Conservation (phyloP, 73 alveolate genomes). For the Paramecium pentaurelia region DNA sequence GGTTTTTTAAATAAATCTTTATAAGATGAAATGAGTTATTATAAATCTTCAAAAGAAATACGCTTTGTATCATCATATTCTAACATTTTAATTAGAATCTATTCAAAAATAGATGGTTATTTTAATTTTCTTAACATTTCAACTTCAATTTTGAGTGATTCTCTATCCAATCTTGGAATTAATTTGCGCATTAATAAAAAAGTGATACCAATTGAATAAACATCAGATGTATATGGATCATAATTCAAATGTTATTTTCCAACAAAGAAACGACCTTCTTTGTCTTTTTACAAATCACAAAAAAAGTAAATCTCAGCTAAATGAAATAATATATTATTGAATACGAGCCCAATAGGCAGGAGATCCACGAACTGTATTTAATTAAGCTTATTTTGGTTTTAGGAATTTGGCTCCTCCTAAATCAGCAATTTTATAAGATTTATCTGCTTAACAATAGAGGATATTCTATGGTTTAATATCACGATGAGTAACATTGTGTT, state of each 20-base stretch:
- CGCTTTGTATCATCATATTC: neutral
- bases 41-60: neutral
- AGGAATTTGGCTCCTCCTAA: constrained; percentile 10
- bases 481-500: neutral
- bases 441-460: neutral
- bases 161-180: neutral
- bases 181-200: neutral
- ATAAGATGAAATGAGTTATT: neutral
- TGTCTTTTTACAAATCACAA: neutral
- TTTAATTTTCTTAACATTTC: neutral
- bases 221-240: constrained; percentile 28
- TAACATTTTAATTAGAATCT: neutral
- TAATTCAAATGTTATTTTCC: neutral
- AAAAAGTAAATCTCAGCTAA: constrained; percentile 11
- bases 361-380: constrained; percentile 32
- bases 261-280: constrained; percentile 9
- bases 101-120: neutral
- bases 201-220: neutral
- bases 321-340: neutral
- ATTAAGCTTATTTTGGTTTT: neutral
- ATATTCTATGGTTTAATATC: constrained; percentile 25
- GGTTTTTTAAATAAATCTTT: constrained; percentile 24
- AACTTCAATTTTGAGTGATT: neutral
- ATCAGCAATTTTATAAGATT: constrained; percentile 8
- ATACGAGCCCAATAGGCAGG: constrained; percentile 44